These are phyloP conservation scores for Pseudonitzschia pungens DNA, from an alignment of 108 stramenopile genomes.

Conservation along the genomic window DNA sequence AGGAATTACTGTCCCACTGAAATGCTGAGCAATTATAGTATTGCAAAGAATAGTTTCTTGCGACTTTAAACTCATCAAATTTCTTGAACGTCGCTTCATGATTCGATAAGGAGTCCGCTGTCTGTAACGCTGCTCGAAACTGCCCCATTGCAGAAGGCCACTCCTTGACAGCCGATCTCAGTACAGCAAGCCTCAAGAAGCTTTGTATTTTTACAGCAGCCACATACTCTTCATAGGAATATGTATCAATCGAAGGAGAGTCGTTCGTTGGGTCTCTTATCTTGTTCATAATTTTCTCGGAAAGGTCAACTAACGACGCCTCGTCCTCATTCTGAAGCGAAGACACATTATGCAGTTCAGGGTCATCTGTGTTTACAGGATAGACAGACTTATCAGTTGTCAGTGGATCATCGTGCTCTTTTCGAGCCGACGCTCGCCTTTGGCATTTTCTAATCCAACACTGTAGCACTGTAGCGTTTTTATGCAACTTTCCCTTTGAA, in stretches of 20 bases:
- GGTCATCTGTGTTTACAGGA: background rate
- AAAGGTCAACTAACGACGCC: background rate
- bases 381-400: background rate
- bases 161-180: constrained; percentile 5
- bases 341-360: background rate
- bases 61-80: constrained; percentile 5
- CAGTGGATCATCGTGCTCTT: background rate
- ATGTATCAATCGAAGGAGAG: background rate
- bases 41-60: constrained; percentile 12
- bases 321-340: background rate
- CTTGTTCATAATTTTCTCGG: background rate
- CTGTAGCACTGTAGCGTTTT: constrained; percentile 4
- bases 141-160: constrained; percentile 4
- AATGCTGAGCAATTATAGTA: constrained; percentile 1
- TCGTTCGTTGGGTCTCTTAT: background rate
- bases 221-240: background rate
- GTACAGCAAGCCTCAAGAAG: constrained; percentile 1
- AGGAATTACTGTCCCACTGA: background rate
- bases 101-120: background rate
- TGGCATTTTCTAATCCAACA: background rate
- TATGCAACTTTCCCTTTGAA: background rate
- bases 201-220: constrained; percentile 10
- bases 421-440: background rate
- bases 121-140: background rate
- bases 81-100: background rate